phyloP scores from a whole-genome alignment of 176 grass and related monocot genomes.

The Oryza rufipogon region DNA sequence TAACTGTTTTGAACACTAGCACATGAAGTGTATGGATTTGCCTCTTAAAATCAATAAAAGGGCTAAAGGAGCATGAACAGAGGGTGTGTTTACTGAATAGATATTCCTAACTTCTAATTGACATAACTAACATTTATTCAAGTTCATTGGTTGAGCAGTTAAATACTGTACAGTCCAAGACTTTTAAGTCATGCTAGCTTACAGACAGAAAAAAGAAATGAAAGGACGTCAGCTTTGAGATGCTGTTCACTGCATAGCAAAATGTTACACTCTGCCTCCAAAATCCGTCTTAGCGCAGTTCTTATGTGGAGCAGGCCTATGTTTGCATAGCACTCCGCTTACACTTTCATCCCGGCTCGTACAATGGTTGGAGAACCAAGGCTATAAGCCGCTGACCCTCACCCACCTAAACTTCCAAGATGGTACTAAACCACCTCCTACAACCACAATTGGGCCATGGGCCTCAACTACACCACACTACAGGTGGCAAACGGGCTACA shows the following conservation, averaged over 20 bases:
- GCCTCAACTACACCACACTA: too few relatives aligned
- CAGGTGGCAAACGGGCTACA: too few relatives aligned
- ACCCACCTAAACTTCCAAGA: too few relatives aligned
- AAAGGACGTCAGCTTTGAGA: background rate
- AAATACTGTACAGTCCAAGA: conserved; percentile 9
- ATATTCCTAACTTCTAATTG: conserved; percentile 19
- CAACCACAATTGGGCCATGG: too few relatives aligned
- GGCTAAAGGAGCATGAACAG: background rate
- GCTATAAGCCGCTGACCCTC: too few relatives aligned
- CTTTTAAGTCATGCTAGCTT: conserved; percentile 3
- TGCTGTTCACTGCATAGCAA: background rate
- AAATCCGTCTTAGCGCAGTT: too few relatives aligned
- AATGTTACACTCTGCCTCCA: too few relatives aligned
- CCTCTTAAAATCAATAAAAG: conserved; percentile 5
- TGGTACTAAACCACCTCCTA: too few relatives aligned
- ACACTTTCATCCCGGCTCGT: too few relatives aligned
- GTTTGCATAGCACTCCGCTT: too few relatives aligned
- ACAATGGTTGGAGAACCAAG: too few relatives aligned
- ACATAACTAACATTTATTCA: background rate
- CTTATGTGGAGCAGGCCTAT: too few relatives aligned
- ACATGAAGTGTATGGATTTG: background rate
- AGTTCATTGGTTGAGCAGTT: background rate
- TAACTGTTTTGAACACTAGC: conserved; percentile 12
- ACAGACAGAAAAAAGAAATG: background rate
- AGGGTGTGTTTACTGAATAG: conserved; percentile 11